Evolutionary conservation across 2,329 filamentous ascomycete species (phyloP), one percentile per base, ranked within the genome.

Genomic region (Beauveria asiatica): DNA sequence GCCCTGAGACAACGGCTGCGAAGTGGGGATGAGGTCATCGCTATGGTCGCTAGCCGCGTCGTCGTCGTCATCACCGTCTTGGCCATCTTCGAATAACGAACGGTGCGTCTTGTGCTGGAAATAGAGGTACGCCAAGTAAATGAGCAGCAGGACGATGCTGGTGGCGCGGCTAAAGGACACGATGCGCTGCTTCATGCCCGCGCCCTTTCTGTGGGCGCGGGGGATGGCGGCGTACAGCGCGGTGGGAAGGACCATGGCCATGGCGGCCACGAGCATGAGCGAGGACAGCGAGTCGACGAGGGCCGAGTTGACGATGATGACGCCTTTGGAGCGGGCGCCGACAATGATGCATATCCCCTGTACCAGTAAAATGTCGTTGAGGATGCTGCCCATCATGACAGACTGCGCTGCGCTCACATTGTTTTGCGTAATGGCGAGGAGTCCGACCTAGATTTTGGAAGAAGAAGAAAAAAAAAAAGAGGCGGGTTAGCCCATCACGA

Each of bases 21-120:
- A 44, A n/a, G 56, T n/a, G 25, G 48, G 39, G 25, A 59, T 37
- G n/a, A 59, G 37, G 56, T 59, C 46, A 19, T 57, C 55, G 56
- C 46, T 52, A 41, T 30, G 45, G 17, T 42, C 37, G 37, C n/a
- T 51, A 9, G 17, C 55, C 6, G 8, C 42, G 10, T 11, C 19
- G 37, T 11, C 19, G 37, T 42, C 55, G 10, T 21, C 49, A 3
- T 39, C 49, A 21, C 49, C 59, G 9, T 49, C 46, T 11, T 42
- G 23, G 6, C 33, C 33, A 7, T 60, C 61, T 16, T 61, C 52
- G 39, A 64, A 64, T 11, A 64, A 55, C 3, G 61, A 59, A 7
- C 61, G 53, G 54, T 64, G 62, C 4, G 62, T 64, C 44, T 61
- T 62, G 59, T 62, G 61, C 42, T 64, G 62, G 21, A 64, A 64